phyloP scores from a whole-genome alignment of 192 early-diverging fungal genomes.

The Allomyces javanicus region DNA sequence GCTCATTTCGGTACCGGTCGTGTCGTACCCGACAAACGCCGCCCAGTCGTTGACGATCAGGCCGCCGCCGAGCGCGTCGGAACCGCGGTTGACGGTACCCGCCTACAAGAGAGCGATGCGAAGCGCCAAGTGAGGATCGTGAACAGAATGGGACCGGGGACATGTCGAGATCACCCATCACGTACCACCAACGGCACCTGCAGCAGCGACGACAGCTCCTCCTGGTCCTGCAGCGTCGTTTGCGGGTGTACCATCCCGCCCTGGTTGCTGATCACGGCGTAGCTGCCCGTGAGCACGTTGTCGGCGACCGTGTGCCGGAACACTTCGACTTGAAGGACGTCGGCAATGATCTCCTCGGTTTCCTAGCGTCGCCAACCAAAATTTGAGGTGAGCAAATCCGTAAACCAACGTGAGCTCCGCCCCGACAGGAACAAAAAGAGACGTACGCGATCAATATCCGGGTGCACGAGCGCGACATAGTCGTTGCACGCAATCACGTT shows the following conservation, averaged over 20 bases:
- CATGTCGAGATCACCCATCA: background rate
- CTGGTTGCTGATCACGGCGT: constrained; percentile 90
- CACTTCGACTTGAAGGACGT: constrained; percentile 93
- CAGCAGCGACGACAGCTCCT: constrained; percentile 88
- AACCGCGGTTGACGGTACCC: constrained; percentile 96
- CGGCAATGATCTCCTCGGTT: constrained; percentile 97
- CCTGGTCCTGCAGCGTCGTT: constrained; percentile 89
- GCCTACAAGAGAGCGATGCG: constrained; percentile 27
- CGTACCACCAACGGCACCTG: constrained; percentile 77
- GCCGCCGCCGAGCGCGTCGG: constrained; percentile 89
- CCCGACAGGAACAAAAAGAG: constrained; percentile 3
- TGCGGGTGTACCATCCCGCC: constrained; percentile 92
- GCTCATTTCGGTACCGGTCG: constrained; percentile 84
- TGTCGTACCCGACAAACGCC: constrained; percentile 93
- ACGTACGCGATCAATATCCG: constrained; percentile 69
- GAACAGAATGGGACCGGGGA: constrained; percentile 3
- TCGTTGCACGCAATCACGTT: constrained; percentile 99
- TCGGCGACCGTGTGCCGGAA: constrained; percentile 96
- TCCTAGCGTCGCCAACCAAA: constrained; percentile 21
- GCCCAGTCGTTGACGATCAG: constrained; percentile 97
- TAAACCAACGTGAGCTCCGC: background rate
- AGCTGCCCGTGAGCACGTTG: constrained; percentile 89
- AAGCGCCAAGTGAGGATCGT: background rate
- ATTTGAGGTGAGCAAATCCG: background rate
- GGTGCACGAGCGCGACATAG: constrained; percentile 94